Evolutionary conservation across 768 basidiomycete genomes (phyloP).

Genomic region (Leccinellum rugosiceps): DNA sequence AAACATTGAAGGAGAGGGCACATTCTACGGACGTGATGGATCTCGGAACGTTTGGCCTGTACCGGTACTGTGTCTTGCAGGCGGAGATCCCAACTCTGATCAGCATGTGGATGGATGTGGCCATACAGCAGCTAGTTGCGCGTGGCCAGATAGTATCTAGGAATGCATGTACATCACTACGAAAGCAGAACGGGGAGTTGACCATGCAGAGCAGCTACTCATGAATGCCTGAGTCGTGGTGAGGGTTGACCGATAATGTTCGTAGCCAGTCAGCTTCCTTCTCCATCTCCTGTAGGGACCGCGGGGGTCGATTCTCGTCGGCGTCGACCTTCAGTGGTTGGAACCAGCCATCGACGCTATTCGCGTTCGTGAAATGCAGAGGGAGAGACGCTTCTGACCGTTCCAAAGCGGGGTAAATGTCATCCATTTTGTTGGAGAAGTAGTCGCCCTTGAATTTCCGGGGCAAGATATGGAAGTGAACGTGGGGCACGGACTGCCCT

Average conservation of each 20-base stretch:
- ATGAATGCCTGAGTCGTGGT: not conserved
- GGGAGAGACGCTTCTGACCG: constrained; percentile 51
- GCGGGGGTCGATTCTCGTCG: constrained; percentile 63
- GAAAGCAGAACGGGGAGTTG: not conserved
- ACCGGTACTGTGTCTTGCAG: constrained; percentile 42
- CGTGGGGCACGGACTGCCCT: constrained; percentile 71
- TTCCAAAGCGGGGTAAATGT: constrained; percentile 80
- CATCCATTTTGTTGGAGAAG: constrained; percentile 63
- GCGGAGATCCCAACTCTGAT: constrained; percentile 20
- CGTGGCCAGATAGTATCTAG: constrained; percentile 35
- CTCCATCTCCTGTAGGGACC: constrained; percentile 74
- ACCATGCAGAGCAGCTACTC: not conserved
- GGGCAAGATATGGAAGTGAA: constrained; percentile 95
- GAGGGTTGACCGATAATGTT: constrained; percentile 42
- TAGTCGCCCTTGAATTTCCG: constrained; percentile 67
- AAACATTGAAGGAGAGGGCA: constrained; percentile 28
- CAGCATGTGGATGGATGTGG: constrained; percentile 37
- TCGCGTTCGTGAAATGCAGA: constrained; percentile 31
- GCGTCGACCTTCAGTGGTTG: constrained; percentile 57
- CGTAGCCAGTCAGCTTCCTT: constrained; percentile 70
- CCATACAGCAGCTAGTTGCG: constrained; percentile 33
- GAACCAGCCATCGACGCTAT: constrained; percentile 22
- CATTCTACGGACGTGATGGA: constrained; percentile 22
- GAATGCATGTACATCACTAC: constrained; percentile 4
- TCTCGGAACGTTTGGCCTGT: constrained; percentile 10